phyloP scores from a whole-genome alignment of 2,329 filamentous ascomycete species.

The Beauveria brongniartii region DNA sequence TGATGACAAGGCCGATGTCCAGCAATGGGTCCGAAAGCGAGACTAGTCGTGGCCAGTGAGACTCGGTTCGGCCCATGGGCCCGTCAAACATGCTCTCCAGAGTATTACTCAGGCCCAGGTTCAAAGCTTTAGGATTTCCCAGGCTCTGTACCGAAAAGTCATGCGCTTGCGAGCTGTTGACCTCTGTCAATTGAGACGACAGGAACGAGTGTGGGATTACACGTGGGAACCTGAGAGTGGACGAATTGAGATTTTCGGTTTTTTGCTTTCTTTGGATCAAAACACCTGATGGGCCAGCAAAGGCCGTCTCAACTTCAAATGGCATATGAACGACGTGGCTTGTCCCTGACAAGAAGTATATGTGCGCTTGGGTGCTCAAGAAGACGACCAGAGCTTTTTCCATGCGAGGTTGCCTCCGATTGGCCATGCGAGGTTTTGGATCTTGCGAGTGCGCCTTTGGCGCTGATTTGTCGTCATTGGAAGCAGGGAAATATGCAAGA shows the following conservation, averaged over 20 bases:
- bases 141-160: slow-evolving; percentile 50
- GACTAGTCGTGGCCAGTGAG: slow-evolving; percentile 67
- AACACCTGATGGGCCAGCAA: slow-evolving; percentile 73
- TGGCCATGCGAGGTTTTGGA: slow-evolving; percentile 9
- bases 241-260: slow-evolving; percentile 38
- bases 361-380: slow-evolving; percentile 83
- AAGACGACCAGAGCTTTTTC: slow-evolving; percentile 79
- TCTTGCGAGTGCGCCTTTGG: slow-evolving; percentile 5
- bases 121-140: slow-evolving; percentile 46
- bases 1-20: slow-evolving; percentile 76
- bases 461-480: slow-evolving; percentile 28
- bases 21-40: slow-evolving; percentile 78
- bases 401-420: slow-evolving; percentile 22
- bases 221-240: slow-evolving; percentile 47
- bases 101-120: slow-evolving; percentile 43
- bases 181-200: slow-evolving; percentile 54
- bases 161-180: slow-evolving; percentile 42
- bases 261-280: slow-evolving; percentile 75
- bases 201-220: slow-evolving; percentile 80
- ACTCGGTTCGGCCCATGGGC: slow-evolving; percentile 43
- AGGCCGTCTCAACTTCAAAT: slow-evolving; percentile 85
- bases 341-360: slow-evolving; percentile 83
- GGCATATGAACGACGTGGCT: slow-evolving; percentile 88
- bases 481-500: slow-evolving; percentile 69
- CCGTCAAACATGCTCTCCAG: slow-evolving; percentile 52